These are phyloP conservation scores for Quercus tomentella DNA, from an alignment of 331 rosid species.

Conservation along the genomic window DNA sequence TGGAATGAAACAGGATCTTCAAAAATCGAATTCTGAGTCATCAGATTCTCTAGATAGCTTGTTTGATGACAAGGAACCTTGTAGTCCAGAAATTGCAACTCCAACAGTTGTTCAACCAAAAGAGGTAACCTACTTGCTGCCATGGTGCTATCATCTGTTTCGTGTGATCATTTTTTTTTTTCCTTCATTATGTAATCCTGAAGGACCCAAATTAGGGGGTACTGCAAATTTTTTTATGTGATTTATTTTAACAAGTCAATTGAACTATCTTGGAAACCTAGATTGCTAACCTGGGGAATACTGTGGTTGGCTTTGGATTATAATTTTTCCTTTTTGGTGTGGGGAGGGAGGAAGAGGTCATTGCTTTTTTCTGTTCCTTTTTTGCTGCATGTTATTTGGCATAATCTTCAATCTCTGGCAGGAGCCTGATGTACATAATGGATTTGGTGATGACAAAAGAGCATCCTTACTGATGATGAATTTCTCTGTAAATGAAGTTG, in stretches of 20 bases:
- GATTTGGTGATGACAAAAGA: slow-evolving; percentile 40
- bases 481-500: slow-evolving; percentile 66
- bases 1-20: slow-evolving; percentile 42
- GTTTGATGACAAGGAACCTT: slow-evolving; percentile 62
- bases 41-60: slow-evolving; percentile 88
- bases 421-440: slow-evolving; percentile 61
- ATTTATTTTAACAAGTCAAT: not conserved
- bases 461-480: slow-evolving; percentile 75
- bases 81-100: slow-evolving; percentile 25
- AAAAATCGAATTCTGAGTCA: slow-evolving; percentile 50
- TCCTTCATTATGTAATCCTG: not conserved
- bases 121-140: slow-evolving; percentile 50
- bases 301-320: not conserved
- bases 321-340: not conserved
- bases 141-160: not conserved
- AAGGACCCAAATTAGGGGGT: not conserved
- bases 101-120: slow-evolving; percentile 40
- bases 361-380: slow-evolving; percentile 1
- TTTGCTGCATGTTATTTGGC: slow-evolving; percentile 17
- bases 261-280: not conserved
- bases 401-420: slow-evolving; percentile 31
- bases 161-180: not conserved
- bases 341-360: not conserved
- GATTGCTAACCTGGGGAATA: not conserved
- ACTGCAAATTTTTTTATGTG: not conserved